Base-by-base conservation (phyloP, 805 yeast genomes). In the Nakazawaea wyomingensis region DNA sequence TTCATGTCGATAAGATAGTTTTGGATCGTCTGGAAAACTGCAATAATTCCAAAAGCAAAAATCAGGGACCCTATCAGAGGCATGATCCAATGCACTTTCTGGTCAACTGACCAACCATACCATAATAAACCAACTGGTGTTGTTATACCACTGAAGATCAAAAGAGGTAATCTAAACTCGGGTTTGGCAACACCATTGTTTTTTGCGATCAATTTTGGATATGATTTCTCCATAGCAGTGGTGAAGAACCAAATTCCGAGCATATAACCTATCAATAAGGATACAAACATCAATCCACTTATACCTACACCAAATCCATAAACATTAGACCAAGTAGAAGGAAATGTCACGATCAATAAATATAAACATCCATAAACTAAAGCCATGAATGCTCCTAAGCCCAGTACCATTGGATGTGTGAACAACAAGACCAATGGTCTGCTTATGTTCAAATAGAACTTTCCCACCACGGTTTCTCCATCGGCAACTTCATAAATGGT, bases 41-140 rank as follows among this genome's bases (percentile, higher is more conserved):
- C 74, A 44, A 79, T 72, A 32, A 80, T 59, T 2, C 78, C 78
- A 53, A 74, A 71, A 2, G 82, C 81, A 56, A 80, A 80, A 19
- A 83, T 61, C 4, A 65, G 72, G 14, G 79, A 68, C 3, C 89
- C 90, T 24, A 82, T 63, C 24, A 66, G 63, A 0, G 86, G 84
- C 68, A 80, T 74, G 32, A 82, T 69, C 82, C 84, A 82, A 41
- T 69, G 77, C 34, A 77, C 54, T 24, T 71, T 55, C 26, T 71
- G 64, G 52, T 79, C 64, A 1, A 84, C 81, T 27, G 81, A 71
- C 89, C 88, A 82, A 13, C 88, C 89, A 52, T 77, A 80, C 78
- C 85, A 78, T 47, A 82, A 63, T 33, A 82, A 61, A 0, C 87
- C 88, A 11, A 69, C 65, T 0, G 87, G 80, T 48, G 78, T 68